Evolutionary conservation across 192 early-diverging fungal genomes (phyloP).

Genomic region (Coemansia sp.): DNA sequence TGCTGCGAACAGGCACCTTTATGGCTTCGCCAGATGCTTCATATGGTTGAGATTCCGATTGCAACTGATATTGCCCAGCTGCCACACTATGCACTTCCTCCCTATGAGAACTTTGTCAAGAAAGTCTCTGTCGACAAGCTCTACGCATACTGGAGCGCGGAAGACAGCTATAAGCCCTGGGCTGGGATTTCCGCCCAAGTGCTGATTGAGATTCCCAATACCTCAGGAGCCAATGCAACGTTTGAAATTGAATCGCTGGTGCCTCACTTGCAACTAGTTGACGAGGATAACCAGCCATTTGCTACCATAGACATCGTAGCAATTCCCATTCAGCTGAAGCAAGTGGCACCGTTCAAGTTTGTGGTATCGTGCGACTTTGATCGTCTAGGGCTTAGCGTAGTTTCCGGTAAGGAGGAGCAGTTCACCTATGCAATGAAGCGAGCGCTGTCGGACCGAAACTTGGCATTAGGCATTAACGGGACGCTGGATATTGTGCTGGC

Average conservation of each 20-base stretch:
- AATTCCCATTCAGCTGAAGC: conserved; percentile 10
- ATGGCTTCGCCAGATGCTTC: conserved; percentile 34
- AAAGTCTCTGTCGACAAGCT: conserved; percentile 24
- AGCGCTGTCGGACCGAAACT: conserved; percentile 15
- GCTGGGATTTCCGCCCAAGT: conserved; percentile 24
- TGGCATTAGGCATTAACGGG: conserved; percentile 23
- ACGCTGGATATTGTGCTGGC: conserved; percentile 22
- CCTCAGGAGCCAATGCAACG: conserved; percentile 14
- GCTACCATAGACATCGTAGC: conserved; percentile 16
- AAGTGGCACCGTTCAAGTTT: conserved; percentile 17
- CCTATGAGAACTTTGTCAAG: conserved; percentile 12
- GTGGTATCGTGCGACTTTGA: conserved; percentile 28
- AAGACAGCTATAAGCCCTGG: conserved; percentile 37
- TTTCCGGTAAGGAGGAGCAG: conserved; percentile 17
- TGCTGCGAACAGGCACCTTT: conserved; percentile 12
- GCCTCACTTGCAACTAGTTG: conserved; percentile 20
- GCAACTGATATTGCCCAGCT: conserved; percentile 1
- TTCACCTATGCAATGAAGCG: conserved; percentile 29
- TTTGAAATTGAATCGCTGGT: conserved; percentile 38
- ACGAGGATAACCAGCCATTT: conserved; percentile 24
- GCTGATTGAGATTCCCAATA: conserved; percentile 24
- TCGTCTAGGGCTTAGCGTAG: conserved; percentile 21
- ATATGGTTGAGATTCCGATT: conserved; percentile 7
- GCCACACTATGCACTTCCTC: conserved; percentile 4
- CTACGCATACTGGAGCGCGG: conserved; percentile 40